Conservation (phyloP, 2,329 filamentous ascomycete genomes). For the Penicillium sp. region DNA sequence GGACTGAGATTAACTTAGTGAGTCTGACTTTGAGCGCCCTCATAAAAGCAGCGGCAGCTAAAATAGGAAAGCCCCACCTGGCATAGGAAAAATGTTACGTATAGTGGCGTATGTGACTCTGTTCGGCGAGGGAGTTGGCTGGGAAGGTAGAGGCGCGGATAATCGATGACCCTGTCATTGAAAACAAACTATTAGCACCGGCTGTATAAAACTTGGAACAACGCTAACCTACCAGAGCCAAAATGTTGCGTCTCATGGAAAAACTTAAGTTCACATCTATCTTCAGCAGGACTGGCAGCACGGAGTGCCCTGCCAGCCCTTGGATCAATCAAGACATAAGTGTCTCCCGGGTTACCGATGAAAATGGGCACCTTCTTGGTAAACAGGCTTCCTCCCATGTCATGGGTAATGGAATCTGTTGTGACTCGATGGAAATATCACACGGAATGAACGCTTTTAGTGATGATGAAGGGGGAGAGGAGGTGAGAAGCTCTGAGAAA, state of each 20-base stretch:
- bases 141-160: conserved; percentile 27
- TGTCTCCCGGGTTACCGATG: conserved; percentile 25
- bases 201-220: conserved; percentile 4
- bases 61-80: too few species aligned
- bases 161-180: conserved; percentile 20
- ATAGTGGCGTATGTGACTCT: conserved; percentile 24
- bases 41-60: too few species aligned
- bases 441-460: conserved; percentile 8
- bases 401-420: conserved; percentile 22
- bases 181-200: conserved; percentile 15
- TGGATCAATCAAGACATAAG: conserved; percentile 24
- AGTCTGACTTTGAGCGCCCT: too few species aligned
- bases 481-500: neutral
- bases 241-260: conserved; percentile 31
- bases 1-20: too few species aligned
- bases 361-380: conserved; percentile 21
- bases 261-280: conserved; percentile 29
- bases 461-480: conserved; percentile 7
- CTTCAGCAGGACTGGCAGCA: conserved; percentile 17
- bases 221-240: conserved; percentile 22
- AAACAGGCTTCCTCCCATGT: conserved; percentile 21
- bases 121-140: conserved; percentile 21
- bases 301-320: conserved; percentile 24
- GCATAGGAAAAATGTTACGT: too few species aligned
- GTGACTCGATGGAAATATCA: conserved; percentile 27